phyloP scores from a whole-genome alignment of 2,329 filamentous ascomycete species.

The Diaporthe aspalathi region DNA sequence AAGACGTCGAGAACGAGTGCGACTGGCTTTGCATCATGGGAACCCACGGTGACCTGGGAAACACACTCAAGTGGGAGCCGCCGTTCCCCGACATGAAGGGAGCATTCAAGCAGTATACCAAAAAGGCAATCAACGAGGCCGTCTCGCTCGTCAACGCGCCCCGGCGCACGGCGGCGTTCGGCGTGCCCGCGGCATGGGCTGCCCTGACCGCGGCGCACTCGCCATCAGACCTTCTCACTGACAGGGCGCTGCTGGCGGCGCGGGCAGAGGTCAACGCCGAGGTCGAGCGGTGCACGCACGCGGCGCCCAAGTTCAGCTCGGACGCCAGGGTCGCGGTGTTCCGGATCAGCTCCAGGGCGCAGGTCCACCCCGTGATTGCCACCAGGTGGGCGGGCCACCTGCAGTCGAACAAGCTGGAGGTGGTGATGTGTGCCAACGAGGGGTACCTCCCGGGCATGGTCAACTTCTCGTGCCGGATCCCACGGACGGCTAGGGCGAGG shows the following conservation, averaged over 20 bases:
- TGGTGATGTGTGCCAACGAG: conserved; percentile 75
- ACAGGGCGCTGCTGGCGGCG: conserved; percentile 63
- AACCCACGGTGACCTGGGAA: conserved; percentile 75
- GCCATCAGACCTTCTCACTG: conserved; percentile 63
- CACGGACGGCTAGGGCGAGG: conserved; percentile 63
- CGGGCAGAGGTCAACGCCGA: conserved; percentile 70
- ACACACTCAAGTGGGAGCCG: conserved; percentile 71
- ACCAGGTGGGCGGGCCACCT: conserved; percentile 74
- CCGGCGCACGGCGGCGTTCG: conserved; percentile 69
- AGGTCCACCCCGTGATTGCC: conserved; percentile 75
- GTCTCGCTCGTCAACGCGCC: conserved; percentile 75
- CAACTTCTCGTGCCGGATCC: conserved; percentile 75
- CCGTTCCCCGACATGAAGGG: conserved; percentile 75
- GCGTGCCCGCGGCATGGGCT: conserved; percentile 70
- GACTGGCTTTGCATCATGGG: conserved; percentile 74
- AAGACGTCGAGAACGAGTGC: conserved; percentile 59
- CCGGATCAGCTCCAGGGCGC: conserved; percentile 68
- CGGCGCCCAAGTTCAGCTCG: conserved; percentile 71
- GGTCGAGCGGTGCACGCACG: conserved; percentile 70
- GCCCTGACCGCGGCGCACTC: conserved; percentile 62
- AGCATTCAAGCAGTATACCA: conserved; percentile 70
- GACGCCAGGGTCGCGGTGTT: conserved; percentile 73
- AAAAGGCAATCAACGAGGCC: conserved; percentile 71
- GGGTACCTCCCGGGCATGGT: conserved; percentile 72
- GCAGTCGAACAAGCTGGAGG: conserved; percentile 68